Evolutionary conservation across 192 early-diverging fungal genomes (phyloP).

Genomic region (Umbelopsis isabellina): DNA sequence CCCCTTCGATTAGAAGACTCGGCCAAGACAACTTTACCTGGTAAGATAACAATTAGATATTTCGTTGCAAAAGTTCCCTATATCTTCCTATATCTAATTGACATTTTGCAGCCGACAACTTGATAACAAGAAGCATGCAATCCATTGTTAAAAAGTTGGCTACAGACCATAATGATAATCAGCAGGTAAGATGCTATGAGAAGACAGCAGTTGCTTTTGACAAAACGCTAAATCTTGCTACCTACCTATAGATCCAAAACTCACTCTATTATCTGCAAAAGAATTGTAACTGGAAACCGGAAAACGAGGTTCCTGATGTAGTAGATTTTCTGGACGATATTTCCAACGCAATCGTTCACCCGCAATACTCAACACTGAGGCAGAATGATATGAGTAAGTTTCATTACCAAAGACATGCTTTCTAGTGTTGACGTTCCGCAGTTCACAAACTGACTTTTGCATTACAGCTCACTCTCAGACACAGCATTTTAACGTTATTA

Average conservation of each 20-base stretch:
- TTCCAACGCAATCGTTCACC: not conserved
- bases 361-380: not conserved
- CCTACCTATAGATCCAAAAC: not conserved
- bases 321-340: conserved; percentile 15
- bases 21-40: not conserved
- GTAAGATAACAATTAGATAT: not conserved
- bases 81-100: not conserved
- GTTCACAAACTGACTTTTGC: not conserved
- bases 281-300: not conserved
- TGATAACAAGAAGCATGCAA: not conserved
- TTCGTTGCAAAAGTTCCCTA: not conserved
- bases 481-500: conserved; percentile 9
- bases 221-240: not conserved
- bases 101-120: not conserved
- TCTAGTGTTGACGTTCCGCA: too few species aligned
- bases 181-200: not conserved
- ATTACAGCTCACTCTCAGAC: not conserved
- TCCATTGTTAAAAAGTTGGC: not conserved
- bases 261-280: not conserved
- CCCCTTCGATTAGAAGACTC: not conserved
- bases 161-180: not conserved
- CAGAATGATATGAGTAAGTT: not conserved
- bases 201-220: not conserved
- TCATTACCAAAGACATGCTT: not conserved
- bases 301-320: not conserved